Conservation (phyloP, 257 asterid genomes). For the Solanum pinnatisectum region DNA sequence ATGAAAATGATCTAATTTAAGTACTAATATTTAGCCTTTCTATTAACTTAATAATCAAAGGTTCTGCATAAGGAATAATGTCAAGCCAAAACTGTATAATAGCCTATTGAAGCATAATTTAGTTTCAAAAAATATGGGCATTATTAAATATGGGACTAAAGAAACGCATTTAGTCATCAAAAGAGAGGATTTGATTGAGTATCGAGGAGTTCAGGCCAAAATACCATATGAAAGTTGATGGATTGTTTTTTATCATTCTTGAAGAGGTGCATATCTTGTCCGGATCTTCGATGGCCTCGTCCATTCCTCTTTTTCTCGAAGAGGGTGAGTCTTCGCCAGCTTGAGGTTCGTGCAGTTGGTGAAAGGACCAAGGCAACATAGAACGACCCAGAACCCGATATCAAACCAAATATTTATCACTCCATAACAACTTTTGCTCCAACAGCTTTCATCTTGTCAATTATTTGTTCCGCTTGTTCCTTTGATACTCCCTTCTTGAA, state of each 20-base stretch:
- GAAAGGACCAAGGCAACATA: neutral
- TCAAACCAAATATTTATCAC: neutral
- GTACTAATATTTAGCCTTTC: neutral
- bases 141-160: neutral
- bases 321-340: neutral
- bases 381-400: neutral
- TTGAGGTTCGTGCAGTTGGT: neutral
- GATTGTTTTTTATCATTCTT: neutral
- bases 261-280: neutral
- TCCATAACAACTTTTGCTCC: constrained; percentile 36
- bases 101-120: neutral
- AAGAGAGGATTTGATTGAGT: neutral
- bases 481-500: constrained; percentile 33
- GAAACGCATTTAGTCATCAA: neutral
- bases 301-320: neutral
- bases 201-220: neutral
- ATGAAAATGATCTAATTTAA: neutral
- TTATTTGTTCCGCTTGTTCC: constrained; percentile 32
- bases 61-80: neutral
- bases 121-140: neutral
- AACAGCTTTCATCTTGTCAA: constrained; percentile 34
- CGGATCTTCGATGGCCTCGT: neutral
- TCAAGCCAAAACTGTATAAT: neutral
- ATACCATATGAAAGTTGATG: neutral
- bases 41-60: neutral